Percentiles rank a stretch among this genome's conserved stretches.
Conservation (phyloP, 345 rosid species). For the Conringia planisiliqua region DNA sequence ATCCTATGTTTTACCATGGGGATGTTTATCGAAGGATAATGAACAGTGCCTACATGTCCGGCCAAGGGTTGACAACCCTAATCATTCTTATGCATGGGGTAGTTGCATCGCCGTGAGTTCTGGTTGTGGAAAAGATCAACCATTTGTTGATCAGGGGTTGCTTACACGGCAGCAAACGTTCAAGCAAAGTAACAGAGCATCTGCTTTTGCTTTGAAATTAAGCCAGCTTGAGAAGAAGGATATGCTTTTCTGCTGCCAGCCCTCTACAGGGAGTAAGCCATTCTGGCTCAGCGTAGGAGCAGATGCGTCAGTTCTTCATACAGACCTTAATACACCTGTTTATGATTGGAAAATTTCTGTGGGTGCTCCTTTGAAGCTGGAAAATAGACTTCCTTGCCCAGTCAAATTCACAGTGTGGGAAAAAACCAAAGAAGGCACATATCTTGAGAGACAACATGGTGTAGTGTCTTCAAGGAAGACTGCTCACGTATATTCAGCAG, state of each 20-base stretch:
- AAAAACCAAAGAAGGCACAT: constrained; percentile 67
- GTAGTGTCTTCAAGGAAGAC: constrained; percentile 55
- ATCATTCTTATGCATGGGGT: constrained; percentile 71
- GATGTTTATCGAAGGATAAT: constrained; percentile 61
- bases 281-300: constrained; percentile 88
- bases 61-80: constrained; percentile 53
- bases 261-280: constrained; percentile 55
- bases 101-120: constrained; percentile 52
- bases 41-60: constrained; percentile 70
- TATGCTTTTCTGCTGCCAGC: constrained; percentile 61
- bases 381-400: constrained; percentile 89
- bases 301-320: constrained; percentile 87
- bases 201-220: constrained; percentile 55
- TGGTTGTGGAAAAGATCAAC: constrained; percentile 64
- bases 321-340: constrained; percentile 87
- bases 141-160: constrained; percentile 63
- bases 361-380: constrained; percentile 84
- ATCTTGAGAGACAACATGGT: constrained; percentile 63
- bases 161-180: constrained; percentile 54
- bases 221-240: constrained; percentile 92
- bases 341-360: constrained; percentile 95
- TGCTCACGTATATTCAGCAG: constrained; percentile 67
- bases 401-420: constrained; percentile 90
- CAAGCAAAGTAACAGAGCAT: constrained; percentile 55
- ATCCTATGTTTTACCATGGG: constrained; percentile 82